Evolutionary conservation across 2,329 filamentous ascomycete genomes (phyloP), one percentile per base, ranked within the genome.

Genomic region (Ilyonectria destructans): DNA sequence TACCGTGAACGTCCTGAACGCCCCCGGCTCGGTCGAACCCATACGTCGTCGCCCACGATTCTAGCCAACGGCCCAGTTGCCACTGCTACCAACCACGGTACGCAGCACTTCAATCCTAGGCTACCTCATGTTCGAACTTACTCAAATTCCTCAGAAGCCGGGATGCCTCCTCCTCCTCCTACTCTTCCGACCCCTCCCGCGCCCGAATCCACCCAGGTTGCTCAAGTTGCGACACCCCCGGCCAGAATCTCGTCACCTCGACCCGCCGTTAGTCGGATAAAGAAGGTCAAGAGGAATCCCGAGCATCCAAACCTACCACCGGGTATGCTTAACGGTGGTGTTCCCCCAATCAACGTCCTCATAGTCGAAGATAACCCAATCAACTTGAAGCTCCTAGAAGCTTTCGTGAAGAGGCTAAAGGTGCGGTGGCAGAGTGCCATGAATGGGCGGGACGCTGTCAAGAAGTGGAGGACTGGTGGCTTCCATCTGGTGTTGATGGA

Each of bases 291-390:
- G 80, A 91, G 89, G 74, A 81, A 78, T 31, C 77, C 78, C 33
- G 83, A 84, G 21, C 79, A 82, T 58, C 79, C 85, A 1, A 81
- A 79, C 13, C 77, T 92, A 68, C 87, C 88, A 29, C 85, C 91
- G 4, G 91, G 89, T 33, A 86, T 93, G 75, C 87, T 97, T 31
- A 94, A 96, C 73, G 92, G 91, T 61, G 91, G 91, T 1, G 94
- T 98, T 1, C 96, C 96, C 8, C 96, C 96, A 1, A 98, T 99
- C 83, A 98, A 97, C 75, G 95, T 98, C 8, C 86, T 99, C 49
- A 97, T 99, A 68, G 96, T 99, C 15, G 96, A 99, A 84, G 96
- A 99, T 83, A 99, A 99, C 81, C 95, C 96, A 71, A 98, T 99
- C 87, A 99, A 98, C 78, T 85, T 98, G 73, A 93, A 94, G 77